Percentiles rank a stretch among this genome's conserved stretches.
phyloP scores from a whole-genome alignment of 2,329 filamentous ascomycete genomes.

The Fusarium chlamydosporum region DNA sequence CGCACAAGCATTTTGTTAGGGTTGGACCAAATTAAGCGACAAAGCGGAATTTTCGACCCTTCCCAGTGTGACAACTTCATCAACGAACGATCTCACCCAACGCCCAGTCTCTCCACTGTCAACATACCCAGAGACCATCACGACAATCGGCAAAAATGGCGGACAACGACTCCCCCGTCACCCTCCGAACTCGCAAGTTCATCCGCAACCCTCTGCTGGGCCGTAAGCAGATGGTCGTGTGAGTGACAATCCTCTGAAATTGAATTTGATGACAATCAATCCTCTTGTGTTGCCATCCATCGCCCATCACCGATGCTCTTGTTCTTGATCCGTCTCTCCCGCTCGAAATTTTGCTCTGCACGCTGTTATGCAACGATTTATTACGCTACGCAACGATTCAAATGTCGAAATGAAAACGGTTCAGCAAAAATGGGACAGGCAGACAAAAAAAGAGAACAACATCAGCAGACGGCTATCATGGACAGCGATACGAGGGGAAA shows the following conservation, averaged over 20 bases:
- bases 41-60: conserved; percentile 56
- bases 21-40: conserved; percentile 63
- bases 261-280: conserved; percentile 29
- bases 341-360: conserved; percentile 17
- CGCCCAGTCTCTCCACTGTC: conserved; percentile 53
- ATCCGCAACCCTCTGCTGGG: conserved; percentile 99
- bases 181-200: conserved; percentile 99
- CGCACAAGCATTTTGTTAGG: conserved; percentile 56
- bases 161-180: conserved; percentile 82
- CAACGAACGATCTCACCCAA: conserved; percentile 54
- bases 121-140: conserved; percentile 55
- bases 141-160: conserved; percentile 81
- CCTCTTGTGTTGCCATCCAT: conserved; percentile 22
- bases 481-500: conserved; percentile 1
- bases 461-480: conserved; percentile 13
- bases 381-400: conserved; percentile 26
- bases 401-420: conserved; percentile 10
- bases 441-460: conserved; percentile 18
- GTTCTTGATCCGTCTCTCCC: not conserved
- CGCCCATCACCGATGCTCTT: conserved; percentile 34
- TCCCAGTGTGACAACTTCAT: conserved; percentile 53
- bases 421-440: conserved; percentile 25
- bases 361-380: conserved; percentile 17
- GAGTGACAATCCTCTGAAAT: conserved; percentile 65
- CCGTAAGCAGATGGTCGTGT: conserved; percentile 99